These are phyloP conservation scores for Daldinia grandis DNA, from an alignment of 495 filamentous ascomycete species.

Conservation along the genomic window DNA sequence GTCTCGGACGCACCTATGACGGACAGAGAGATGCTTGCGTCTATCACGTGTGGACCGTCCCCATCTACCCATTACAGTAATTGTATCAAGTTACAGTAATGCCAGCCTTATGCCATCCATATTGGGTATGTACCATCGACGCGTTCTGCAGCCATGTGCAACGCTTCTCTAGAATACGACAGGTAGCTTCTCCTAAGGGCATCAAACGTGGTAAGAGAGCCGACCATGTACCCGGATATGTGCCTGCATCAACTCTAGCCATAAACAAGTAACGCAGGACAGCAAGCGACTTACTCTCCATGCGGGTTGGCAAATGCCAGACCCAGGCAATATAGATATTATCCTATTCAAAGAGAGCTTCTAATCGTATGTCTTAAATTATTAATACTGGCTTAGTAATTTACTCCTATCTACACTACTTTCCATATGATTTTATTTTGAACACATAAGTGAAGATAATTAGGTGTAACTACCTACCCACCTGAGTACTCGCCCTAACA, in stretches of 20 bases:
- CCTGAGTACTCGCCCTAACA: too few species aligned
- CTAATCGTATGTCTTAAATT: too few species aligned
- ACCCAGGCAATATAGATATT: too few species aligned
- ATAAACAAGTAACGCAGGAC: neutral
- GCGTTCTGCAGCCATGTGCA: constrained; percentile 11
- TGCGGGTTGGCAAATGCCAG: too few species aligned
- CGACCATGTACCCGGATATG: neutral
- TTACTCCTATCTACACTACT: too few species aligned
- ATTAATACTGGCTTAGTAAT: too few species aligned
- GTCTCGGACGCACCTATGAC: constrained; percentile 22
- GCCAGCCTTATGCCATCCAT: constrained; percentile 22
- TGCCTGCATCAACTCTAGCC: neutral
- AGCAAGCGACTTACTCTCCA: neutral
- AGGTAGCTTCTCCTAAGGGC: neutral
- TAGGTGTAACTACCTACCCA: too few species aligned
- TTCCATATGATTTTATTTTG: too few species aligned
- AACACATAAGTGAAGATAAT: too few species aligned
- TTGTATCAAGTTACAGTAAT: constrained; percentile 35
- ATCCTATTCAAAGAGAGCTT: too few species aligned
- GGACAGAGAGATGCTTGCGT: constrained; percentile 3
- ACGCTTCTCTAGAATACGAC: constrained; percentile 22
- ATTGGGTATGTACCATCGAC: constrained; percentile 26
- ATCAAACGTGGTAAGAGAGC: constrained; percentile 4
- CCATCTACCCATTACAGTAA: constrained; percentile 20
- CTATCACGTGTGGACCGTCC: constrained; percentile 8